Evolutionary conservation across 495 filamentous ascomycete genomes (phyloP).

Genomic region (Aspergillus sclerotiicarbonarius): DNA sequence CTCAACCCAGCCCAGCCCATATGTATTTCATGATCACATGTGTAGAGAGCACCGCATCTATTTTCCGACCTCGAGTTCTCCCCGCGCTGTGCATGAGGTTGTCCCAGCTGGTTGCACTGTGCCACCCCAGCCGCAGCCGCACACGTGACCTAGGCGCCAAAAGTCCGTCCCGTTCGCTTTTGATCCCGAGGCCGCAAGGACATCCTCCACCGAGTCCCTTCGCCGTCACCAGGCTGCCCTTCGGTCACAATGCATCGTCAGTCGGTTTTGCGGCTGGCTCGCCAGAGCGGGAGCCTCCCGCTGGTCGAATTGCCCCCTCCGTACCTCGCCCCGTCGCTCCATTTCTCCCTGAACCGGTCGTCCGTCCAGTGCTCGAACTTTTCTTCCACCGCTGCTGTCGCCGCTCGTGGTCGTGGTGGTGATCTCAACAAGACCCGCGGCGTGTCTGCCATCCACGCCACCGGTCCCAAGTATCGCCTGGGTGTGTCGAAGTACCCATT

Average conservation of each 20-base stretch:
- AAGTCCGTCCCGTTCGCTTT: conserved; percentile 17
- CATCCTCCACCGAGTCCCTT: conserved; percentile 14
- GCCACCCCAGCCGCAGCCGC: neutral
- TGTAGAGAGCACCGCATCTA: no score
- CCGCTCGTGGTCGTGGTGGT: conserved; percentile 29
- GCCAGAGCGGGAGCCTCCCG: conserved; percentile 30
- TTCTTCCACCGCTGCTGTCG: conserved; percentile 41
- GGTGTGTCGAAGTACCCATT: conserved; percentile 67
- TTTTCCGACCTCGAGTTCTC: no score
- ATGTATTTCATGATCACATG: no score
- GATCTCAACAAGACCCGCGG: conserved; percentile 60
- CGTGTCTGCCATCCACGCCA: conserved; percentile 73
- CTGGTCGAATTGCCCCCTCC: conserved; percentile 42
- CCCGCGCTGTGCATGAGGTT: neutral
- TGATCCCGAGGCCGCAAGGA: conserved; percentile 14
- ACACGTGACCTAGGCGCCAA: conserved; percentile 26
- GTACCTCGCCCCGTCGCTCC: conserved; percentile 46
- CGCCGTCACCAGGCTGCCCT: conserved; percentile 11
- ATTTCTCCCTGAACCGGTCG: conserved; percentile 35
- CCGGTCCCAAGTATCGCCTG: conserved; percentile 68
- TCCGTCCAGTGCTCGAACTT: conserved; percentile 42
- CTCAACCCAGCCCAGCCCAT: no score
- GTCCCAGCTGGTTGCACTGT: neutral
- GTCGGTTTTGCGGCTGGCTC: conserved; percentile 33
- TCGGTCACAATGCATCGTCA: conserved; percentile 41